Base-by-base conservation (phyloP, 2,329 filamentous ascomycete species). In the Aspergillus sp. region DNA sequence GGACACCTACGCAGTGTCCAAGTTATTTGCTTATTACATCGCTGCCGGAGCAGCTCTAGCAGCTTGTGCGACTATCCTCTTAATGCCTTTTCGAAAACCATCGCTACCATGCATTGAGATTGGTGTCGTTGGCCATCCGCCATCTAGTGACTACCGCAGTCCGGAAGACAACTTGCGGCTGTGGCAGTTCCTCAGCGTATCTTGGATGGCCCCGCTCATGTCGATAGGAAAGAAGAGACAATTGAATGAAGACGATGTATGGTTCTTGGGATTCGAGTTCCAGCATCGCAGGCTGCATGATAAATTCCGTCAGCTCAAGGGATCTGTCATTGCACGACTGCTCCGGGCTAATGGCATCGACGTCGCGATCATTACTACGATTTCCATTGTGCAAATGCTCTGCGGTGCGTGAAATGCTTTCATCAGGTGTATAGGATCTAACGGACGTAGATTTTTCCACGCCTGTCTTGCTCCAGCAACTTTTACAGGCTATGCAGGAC, bases 121-220 rank as follows among this genome's bases (percentile, higher is more conserved):
- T 52, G 84, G 85, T 47, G 71, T 74, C 14, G 77, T 83, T 1
- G 84, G 81, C 49, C 74, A 77, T 16, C 58, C 71, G 4, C 84
- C 88, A 1, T 85, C 80, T 0, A 77, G 73, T 2, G 70, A 78
- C 2, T 73, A 88, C n/a, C 86, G 90, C 25, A 86, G 81, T 45
- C 87, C 91, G 0, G 91, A 96, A 68, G 91, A 96, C 61, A 85
- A 88, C 57, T 69, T 96, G 20, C 88, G 81, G 0, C 76, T 92
- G 1, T 91, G 89, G 81, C 88, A 92, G 60, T 96, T 90, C 72
- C 88, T 93, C 82, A 87, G 84, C 5, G 87, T 96, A 23, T 88
- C 84, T 0, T 96, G 91, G 91, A 87, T 96, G 73, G 76, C 78
- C 0, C 87, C 91, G 0, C 72, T 96, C 5, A 90, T 95, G 11